Evolutionary conservation across 2,329 filamentous ascomycete species (phyloP).

Genomic region (Fusarium lateritium): DNA sequence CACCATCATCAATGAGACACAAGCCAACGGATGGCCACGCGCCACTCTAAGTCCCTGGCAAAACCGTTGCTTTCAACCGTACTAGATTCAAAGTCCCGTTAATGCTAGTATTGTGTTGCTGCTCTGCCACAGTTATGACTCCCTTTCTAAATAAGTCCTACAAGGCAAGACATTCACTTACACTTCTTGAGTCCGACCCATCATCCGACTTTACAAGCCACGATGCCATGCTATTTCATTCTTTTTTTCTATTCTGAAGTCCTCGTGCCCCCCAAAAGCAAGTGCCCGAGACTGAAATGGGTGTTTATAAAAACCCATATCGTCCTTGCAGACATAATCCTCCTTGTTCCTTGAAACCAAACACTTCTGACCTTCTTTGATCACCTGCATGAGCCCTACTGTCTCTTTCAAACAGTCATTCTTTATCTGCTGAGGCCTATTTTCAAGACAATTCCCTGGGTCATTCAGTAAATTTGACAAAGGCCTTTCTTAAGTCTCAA

Average conservation of each 20-base stretch:
- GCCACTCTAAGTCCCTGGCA: slow-evolving; percentile 14
- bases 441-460: slow-evolving; percentile 43
- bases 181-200: slow-evolving; percentile 29
- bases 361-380: slow-evolving; percentile 48
- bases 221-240: slow-evolving; percentile 17
- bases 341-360: slow-evolving; percentile 21
- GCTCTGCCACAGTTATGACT: slow-evolving; percentile 26
- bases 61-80: slow-evolving; percentile 15
- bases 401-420: slow-evolving; percentile 44
- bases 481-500: slow-evolving; percentile 9
- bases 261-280: slow-evolving; percentile 32
- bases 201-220: slow-evolving; percentile 40
- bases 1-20: slow-evolving; percentile 40
- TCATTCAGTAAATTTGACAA: slow-evolving; percentile 37
- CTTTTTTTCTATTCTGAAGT: slow-evolving; percentile 4
- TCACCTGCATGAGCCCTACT: slow-evolving; percentile 48
- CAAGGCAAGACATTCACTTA: slow-evolving; percentile 27
- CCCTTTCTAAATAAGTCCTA: slow-evolving; percentile 28
- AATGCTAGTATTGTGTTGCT: not conserved
- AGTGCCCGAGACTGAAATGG: slow-evolving; percentile 14
- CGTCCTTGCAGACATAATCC: slow-evolving; percentile 5
- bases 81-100: slow-evolving; percentile 17
- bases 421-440: slow-evolving; percentile 32
- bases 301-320: slow-evolving; percentile 24
- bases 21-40: slow-evolving; percentile 32